Base-by-base conservation (phyloP, 1,139 yeast genomes). In the Candida tropicalis region DNA sequence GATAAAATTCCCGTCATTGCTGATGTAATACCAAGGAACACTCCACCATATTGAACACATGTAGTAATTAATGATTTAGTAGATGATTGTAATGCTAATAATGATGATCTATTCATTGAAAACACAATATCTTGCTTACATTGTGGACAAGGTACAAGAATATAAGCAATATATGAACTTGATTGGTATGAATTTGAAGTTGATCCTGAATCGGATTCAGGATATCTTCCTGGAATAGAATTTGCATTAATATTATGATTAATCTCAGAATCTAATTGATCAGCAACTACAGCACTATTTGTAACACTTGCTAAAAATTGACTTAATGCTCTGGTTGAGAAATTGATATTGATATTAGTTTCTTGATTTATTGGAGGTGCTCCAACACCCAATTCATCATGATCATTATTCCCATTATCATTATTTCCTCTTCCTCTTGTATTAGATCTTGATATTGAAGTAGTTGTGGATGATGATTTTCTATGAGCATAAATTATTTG, bases 1-100 rank as follows among this genome's bases (percentile, higher is more conserved):
- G 75, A 67, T 3, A 69, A 58, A 0, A 73, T 56, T 2, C 79
- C 79, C 0, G 77, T 68, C 10, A 68, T 57, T 2, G 75, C 77
- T 2, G 74, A 68, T 2, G 74, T 58, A 7, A 73, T 38, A 0
- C 72, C 73, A n/a, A 71, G 47, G 40, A 69, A 60, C 3, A 70
- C 39, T 3, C 68, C 65, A 8, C 72, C 63, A 45, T 62, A 64
- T 47, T 65, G 68, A 6, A 67, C 52, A 1, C 62, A 47, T 27
- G 59, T 53, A 1, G 61, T 50, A 2, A 66, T 35, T n/a, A 57
- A 33, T 1, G 58, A 36, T 32, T 62, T 57, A 3, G 60, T 36
- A 11, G 59, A 55, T 2, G 61, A 41, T 28, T 57, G 54, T 11
- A 62, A 36, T 1, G 65, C 50, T 24, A 73, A 49, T 8, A 68